These are phyloP conservation scores for Schizothecium vesticola DNA, from an alignment of 495 filamentous ascomycete species.

Conservation along the genomic window DNA sequence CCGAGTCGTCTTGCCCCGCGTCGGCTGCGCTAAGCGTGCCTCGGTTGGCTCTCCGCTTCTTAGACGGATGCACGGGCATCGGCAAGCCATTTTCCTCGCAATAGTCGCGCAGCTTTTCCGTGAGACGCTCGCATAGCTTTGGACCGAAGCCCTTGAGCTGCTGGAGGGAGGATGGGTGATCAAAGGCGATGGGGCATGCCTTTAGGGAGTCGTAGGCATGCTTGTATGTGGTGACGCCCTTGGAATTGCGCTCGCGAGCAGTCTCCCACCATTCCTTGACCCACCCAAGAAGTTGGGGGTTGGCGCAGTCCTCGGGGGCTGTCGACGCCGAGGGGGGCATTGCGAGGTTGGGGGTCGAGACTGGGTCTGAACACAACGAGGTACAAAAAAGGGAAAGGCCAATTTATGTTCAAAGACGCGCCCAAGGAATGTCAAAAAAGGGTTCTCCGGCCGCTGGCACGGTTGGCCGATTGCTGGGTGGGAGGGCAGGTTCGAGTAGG, in stretches of 20 bases:
- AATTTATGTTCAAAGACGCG: too few relatives aligned
- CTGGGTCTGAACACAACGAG: not conserved
- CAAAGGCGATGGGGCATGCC: constrained; percentile 66
- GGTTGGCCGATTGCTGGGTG: not conserved
- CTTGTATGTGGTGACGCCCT: constrained; percentile 67
- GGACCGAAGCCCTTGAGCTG: constrained; percentile 68
- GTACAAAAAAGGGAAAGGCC: not conserved
- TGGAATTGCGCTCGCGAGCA: constrained; percentile 64
- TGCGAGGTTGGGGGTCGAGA: not conserved
- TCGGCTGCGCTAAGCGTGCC: not conserved
- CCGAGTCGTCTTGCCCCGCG: not conserved
- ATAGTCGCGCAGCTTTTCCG: constrained; percentile 59
- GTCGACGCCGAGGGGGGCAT: constrained; percentile 20
- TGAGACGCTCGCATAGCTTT: constrained; percentile 64
- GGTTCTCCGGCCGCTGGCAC: not conserved
- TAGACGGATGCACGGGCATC: constrained; percentile 55
- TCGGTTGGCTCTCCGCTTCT: constrained; percentile 14
- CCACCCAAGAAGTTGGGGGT: constrained; percentile 70
- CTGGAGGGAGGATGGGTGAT: constrained; percentile 68
- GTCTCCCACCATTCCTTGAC: constrained; percentile 77
- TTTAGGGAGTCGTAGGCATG: constrained; percentile 79
- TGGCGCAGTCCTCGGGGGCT: constrained; percentile 48
- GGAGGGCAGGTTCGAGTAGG: not conserved
- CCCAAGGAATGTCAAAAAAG: not conserved
- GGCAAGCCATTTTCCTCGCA: constrained; percentile 66